Evolutionary conservation across 371 early-diverging fungal genomes (phyloP).

Genomic region (Mortierella sp.): DNA sequence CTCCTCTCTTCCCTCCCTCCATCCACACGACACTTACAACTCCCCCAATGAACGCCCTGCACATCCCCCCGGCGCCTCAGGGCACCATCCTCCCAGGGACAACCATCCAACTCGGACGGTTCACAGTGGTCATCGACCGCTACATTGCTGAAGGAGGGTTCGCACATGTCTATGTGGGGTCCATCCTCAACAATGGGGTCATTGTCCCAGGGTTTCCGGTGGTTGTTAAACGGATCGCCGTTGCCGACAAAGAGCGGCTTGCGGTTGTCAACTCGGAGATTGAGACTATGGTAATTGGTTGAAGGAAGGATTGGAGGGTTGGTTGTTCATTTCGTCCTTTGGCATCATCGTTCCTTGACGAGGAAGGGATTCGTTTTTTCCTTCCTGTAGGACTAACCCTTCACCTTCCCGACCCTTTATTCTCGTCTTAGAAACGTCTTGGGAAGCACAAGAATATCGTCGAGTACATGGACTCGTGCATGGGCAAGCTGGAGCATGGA

Average conservation of each 20-base stretch:
- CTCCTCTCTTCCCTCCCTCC: neutral
- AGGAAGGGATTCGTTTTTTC: neutral
- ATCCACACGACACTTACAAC: neutral
- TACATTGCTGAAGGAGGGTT: conserved; percentile 79
- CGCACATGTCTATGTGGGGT: conserved; percentile 86
- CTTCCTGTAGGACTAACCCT: neutral
- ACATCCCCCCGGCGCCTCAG: conserved; percentile 28
- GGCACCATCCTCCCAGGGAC: conserved; percentile 63
- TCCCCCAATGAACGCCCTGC: conserved; percentile 30
- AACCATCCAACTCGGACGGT: conserved; percentile 59
- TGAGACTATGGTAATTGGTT: conserved; percentile 74
- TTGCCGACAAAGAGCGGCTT: conserved; percentile 77
- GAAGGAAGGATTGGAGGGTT: too few relatives aligned
- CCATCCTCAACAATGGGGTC: conserved; percentile 66
- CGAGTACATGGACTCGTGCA: conserved; percentile 80
- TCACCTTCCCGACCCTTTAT: conserved; percentile 4
- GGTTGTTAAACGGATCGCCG: conserved; percentile 85
- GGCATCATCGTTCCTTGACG: neutral
- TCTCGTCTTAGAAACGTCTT: conserved; percentile 71
- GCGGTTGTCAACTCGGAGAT: conserved; percentile 80
- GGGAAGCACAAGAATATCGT: conserved; percentile 89
- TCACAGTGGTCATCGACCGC: conserved; percentile 61
- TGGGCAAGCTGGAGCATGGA: conserved; percentile 69
- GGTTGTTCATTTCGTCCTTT: too few relatives aligned
- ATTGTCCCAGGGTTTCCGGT: conserved; percentile 55